These are phyloP conservation scores for Fusarium sp. DNA, from an alignment of 2,329 filamentous ascomycete species.

Conservation along the genomic window DNA sequence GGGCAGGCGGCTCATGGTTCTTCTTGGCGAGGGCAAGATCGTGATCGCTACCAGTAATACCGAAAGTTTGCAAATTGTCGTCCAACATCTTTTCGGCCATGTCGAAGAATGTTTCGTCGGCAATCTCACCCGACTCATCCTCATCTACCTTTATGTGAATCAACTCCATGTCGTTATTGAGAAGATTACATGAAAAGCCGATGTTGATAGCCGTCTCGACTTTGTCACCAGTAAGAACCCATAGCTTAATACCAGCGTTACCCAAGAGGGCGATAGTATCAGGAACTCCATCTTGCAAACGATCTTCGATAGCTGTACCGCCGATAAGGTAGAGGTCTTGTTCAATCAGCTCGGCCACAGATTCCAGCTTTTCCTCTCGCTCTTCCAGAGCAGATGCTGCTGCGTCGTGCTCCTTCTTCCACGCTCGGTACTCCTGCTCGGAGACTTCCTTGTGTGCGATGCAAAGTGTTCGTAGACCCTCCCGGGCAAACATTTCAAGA, in stretches of 20 bases:
- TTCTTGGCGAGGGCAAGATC: conserved; percentile 83
- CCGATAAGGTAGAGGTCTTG: conserved; percentile 88
- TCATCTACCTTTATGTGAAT: conserved; percentile 90
- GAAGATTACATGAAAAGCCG: conserved; percentile 96
- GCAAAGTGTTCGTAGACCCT: conserved; percentile 94
- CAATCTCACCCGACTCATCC: conserved; percentile 67
- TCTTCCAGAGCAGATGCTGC: conserved; percentile 87
- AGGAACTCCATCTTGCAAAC: conserved; percentile 94
- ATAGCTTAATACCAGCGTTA: conserved; percentile 96
- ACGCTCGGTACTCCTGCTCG: conserved; percentile 85
- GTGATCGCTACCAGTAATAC: conserved; percentile 84
- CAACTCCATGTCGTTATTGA: conserved; percentile 98
- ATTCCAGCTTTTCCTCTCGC: conserved; percentile 93
- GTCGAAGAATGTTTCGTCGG: conserved; percentile 65
- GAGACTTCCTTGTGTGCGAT: conserved; percentile 85
- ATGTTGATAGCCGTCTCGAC: conserved; percentile 99
- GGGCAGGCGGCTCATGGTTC: conserved; percentile 86
- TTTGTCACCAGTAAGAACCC: conserved; percentile 98
- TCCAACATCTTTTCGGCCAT: conserved; percentile 79
- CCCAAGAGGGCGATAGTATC: conserved; percentile 94
- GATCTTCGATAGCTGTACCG: conserved; percentile 96
- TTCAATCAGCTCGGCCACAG: conserved; percentile 90
- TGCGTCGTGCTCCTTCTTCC: conserved; percentile 90
- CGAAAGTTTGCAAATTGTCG: conserved; percentile 78
- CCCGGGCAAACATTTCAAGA: conserved; percentile 95